Evolutionary conservation across 345 rosid species (phyloP).

Genomic region (Kandelia obovata): DNA sequence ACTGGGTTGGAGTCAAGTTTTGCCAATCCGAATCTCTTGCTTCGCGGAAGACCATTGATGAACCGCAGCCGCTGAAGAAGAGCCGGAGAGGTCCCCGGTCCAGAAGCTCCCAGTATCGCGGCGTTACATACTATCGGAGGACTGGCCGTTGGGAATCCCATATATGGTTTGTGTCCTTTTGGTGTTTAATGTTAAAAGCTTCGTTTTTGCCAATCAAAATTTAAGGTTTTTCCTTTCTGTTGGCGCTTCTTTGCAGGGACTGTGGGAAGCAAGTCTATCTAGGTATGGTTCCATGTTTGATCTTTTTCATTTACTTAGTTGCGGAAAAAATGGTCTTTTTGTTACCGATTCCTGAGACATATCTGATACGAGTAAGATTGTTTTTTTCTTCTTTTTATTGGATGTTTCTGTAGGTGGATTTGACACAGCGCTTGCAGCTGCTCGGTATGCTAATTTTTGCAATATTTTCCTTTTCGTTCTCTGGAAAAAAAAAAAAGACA

Average conservation of each 20-base stretch:
- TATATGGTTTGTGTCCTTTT: conserved; percentile 55
- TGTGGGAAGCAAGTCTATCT: conserved; percentile 98
- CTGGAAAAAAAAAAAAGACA: no score
- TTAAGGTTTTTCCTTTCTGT: conserved; percentile 7
- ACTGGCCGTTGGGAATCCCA: conserved; percentile 99
- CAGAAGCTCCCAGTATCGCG: conserved; percentile 92
- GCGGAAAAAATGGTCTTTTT: conserved; percentile 3
- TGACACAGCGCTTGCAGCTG: conserved; percentile 99
- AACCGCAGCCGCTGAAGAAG: conserved; percentile 66
- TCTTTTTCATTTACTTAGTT: conserved; percentile 4
- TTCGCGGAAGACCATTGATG: conserved; percentile 38
- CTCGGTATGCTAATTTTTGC: conserved; percentile 50
- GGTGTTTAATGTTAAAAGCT: neutral
- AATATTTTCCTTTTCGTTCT: neutral
- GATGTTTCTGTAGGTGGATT: conserved; percentile 70
- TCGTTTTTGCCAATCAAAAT: neutral
- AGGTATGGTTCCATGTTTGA: conserved; percentile 42
- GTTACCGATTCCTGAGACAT: conserved; percentile 19
- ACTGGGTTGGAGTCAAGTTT: conserved; percentile 64
- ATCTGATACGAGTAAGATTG: conserved; percentile 19
- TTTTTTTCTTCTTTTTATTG: neutral
- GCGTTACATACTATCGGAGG: conserved; percentile 93
- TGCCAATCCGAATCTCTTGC: conserved; percentile 52
- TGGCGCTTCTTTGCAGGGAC: conserved; percentile 58
- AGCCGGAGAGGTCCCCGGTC: conserved; percentile 97